A percentile compares a stretch with the other conserved stretches of the same genome.
These are phyloP conservation scores for Oehlia diaphana DNA, from an alignment of 192 early-diverging fungal genomes.

Conservation along the genomic window DNA sequence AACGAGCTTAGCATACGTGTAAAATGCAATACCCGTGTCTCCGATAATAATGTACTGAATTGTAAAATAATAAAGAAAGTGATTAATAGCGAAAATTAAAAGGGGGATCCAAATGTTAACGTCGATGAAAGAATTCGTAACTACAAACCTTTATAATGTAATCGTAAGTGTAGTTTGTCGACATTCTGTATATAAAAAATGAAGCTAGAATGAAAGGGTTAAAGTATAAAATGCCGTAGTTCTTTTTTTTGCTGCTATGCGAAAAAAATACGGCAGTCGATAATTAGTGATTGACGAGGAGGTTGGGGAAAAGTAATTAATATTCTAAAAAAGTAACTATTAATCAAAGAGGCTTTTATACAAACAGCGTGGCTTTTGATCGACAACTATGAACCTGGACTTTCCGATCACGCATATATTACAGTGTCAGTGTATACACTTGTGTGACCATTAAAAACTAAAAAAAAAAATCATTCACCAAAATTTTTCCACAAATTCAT, in stretches of 20 bases:
- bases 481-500: background rate
- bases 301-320: background rate
- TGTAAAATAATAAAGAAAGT: background rate
- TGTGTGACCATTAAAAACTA: background rate
- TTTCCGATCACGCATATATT: too few relatives aligned
- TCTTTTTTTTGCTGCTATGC: background rate
- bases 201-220: slow-evolving; percentile 11
- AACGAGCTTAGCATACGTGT: background rate
- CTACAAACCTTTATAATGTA: slow-evolving; percentile 61
- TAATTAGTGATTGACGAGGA: background rate
- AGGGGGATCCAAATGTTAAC: background rate
- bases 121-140: background rate
- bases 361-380: background rate
- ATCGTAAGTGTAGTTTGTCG: slow-evolving; percentile 56
- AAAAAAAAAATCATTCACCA: background rate
- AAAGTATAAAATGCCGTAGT: background rate
- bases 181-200: background rate
- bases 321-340: background rate
- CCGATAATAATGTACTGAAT: slow-evolving; percentile 82
- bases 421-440: background rate
- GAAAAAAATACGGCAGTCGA: background rate
- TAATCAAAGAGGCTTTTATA: background rate
- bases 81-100: background rate
- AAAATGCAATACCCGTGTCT: slow-evolving; percentile 61
- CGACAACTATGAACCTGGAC: background rate